Conservation (phyloP, 2,329 filamentous ascomycete species). For the Apiospora saccharicola region DNA sequence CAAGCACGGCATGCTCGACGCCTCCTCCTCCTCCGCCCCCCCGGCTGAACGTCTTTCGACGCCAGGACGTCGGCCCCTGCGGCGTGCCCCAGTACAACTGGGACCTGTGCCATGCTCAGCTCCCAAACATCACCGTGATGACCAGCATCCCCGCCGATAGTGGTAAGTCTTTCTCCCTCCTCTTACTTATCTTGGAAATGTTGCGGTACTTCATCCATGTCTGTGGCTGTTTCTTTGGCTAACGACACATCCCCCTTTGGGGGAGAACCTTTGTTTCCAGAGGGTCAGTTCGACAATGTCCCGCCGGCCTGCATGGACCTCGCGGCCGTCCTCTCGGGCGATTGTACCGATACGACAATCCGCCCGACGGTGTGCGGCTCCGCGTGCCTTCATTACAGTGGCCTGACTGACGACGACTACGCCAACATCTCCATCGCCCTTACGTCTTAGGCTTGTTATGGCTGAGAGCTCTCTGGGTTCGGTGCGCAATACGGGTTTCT, state of each 20-base stretch:
- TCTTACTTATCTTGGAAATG: too few species aligned
- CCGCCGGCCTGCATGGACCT: slow-evolving; percentile 15
- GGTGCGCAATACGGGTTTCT: neutral
- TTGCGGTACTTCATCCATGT: neutral
- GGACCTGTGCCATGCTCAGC: slow-evolving; percentile 12
- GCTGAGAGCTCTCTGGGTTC: neutral
- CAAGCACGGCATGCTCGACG: too few species aligned
- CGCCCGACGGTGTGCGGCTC: slow-evolving; percentile 8
- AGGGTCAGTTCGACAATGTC: slow-evolving; percentile 12
- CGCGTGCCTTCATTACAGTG: slow-evolving; percentile 20
- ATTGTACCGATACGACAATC: neutral
- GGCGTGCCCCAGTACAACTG: slow-evolving; percentile 23
- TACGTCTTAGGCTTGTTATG: neutral
- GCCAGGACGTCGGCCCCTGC: neutral
- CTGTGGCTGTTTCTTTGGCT: neutral
- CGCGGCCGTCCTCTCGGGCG: slow-evolving; percentile 5
- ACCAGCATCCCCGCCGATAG: neutral
- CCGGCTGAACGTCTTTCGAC: neutral
- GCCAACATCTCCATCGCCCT: neutral
- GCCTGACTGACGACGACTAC: neutral
- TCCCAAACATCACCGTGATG: neutral
- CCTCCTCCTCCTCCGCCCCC: too few species aligned
- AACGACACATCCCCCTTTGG: too few species aligned
- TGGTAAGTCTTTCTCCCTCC: too few species aligned
- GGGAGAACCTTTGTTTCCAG: neutral